These are phyloP conservation scores for Neoarthrinium moseri DNA, from an alignment of 2,329 filamentous ascomycete genomes.

Conservation along the genomic window DNA sequence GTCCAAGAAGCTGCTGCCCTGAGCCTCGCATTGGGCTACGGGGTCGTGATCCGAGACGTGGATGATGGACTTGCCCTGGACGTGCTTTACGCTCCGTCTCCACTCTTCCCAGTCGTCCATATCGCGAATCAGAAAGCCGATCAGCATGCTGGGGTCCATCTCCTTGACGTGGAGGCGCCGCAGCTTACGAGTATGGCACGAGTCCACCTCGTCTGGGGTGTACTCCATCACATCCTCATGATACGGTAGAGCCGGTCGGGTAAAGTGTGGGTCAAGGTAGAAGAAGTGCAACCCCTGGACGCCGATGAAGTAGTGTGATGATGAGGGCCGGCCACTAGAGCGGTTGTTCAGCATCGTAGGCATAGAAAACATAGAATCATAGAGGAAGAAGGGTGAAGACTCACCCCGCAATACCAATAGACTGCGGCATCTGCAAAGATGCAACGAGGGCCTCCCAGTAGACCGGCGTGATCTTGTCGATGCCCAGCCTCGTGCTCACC, in stretches of 20 bases:
- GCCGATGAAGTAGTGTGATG: constrained; percentile 67
- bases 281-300: constrained; percentile 75
- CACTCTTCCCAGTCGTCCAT: constrained; percentile 83
- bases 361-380: no score
- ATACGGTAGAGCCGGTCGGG: constrained; percentile 71
- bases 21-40: constrained; percentile 54
- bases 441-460: constrained; percentile 94
- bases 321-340: constrained; percentile 80
- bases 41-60: constrained; percentile 75
- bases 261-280: constrained; percentile 92
- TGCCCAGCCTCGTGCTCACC: constrained; percentile 84
- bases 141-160: constrained; percentile 97
- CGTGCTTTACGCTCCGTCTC: constrained; percentile 72
- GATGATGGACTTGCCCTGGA: constrained; percentile 81
- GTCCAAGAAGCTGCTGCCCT: constrained; percentile 74
- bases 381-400: constrained; percentile 22
- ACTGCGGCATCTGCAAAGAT: constrained; percentile 82
- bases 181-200: constrained; percentile 84
- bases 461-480: constrained; percentile 89
- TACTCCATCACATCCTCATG: constrained; percentile 57
- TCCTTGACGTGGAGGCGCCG: constrained; percentile 81
- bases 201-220: constrained; percentile 70
- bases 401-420: constrained; percentile 94
- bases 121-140: constrained; percentile 83
- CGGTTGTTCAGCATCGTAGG: no score